A percentile compares a stretch with the other conserved stretches of the same genome.
Evolutionary conservation across 345 rosid species (phyloP).

Genomic region (Hevea brasiliensis): DNA sequence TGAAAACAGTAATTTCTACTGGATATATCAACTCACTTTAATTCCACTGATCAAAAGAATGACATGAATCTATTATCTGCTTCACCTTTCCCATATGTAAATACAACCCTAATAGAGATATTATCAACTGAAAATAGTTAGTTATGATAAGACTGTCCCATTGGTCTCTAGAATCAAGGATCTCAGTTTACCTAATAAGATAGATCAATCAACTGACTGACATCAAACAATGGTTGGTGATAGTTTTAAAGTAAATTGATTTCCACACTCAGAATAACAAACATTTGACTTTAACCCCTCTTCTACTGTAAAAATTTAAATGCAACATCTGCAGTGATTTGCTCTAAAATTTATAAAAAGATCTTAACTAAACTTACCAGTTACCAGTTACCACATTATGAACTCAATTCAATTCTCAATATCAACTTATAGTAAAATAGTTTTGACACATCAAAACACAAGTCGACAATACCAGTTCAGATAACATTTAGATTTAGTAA

Average conservation of each 20-base stretch:
- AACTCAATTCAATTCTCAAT: not conserved
- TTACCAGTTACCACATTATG: not conserved
- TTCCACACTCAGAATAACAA: not conserved
- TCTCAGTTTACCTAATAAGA: not conserved
- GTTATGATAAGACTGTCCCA: not conserved
- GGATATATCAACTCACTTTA: not conserved
- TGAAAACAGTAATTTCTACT: not conserved
- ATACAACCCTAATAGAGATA: not conserved
- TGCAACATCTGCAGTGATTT: not conserved
- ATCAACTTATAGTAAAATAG: not conserved
- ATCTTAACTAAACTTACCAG: not conserved
- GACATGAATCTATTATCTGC: not conserved
- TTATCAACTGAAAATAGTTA: not conserved
- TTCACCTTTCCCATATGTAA: not conserved
- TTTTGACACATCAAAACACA: not conserved
- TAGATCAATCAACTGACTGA: not conserved
- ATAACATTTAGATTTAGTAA: no score
- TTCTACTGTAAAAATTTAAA: no score
- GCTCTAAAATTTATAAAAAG: not conserved
- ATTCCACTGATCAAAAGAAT: not conserved
- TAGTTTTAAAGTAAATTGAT: not conserved
- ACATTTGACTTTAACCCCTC: not conserved
- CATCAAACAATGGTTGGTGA: not conserved
- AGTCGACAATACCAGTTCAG: not conserved
- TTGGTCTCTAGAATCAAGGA: no score